A percentile compares a stretch with the other conserved stretches of the same genome.
These are phyloP conservation scores for Vachellia pachyceras DNA, from an alignment of 306 rosid genomes.

Conservation along the genomic window DNA sequence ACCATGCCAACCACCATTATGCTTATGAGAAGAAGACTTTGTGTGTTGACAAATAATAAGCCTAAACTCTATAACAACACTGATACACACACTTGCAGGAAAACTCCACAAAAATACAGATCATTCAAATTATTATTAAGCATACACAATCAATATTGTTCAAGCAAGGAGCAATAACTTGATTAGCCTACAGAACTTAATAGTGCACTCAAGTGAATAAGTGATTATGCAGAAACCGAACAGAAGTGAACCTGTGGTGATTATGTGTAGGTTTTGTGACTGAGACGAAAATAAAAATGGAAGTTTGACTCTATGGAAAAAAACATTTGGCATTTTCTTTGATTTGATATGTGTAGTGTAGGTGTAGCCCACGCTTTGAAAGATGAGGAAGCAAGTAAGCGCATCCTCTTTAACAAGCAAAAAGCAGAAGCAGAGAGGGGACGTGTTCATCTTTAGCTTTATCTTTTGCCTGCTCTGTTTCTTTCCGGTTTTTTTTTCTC, in stretches of 20 bases:
- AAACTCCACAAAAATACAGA: not conserved
- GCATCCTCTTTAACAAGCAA: constrained; percentile 19
- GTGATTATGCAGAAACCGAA: not conserved
- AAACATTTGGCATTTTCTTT: not conserved
- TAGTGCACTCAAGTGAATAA: not conserved
- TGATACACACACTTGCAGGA: not conserved
- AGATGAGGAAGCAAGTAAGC: constrained; percentile 25
- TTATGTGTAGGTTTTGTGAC: constrained; percentile 10
- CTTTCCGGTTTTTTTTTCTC: not conserved
- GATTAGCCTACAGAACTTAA: constrained; percentile 5
- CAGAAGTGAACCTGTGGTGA: not conserved
- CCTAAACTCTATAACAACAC: constrained; percentile 17
- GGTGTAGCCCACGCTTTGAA: constrained; percentile 31
- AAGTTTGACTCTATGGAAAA: not conserved
- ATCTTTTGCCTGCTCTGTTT: constrained; percentile 51
- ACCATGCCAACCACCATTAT: constrained; percentile 4
- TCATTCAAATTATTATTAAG: too few relatives aligned
- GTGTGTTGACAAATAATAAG: constrained; percentile 40
- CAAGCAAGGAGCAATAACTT: not conserved
- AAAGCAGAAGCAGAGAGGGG: constrained; percentile 48
- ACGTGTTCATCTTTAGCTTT: constrained; percentile 61
- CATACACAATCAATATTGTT: too few relatives aligned
- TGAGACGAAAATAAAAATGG: not conserved
- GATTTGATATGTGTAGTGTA: constrained; percentile 15
- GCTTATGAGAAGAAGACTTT: constrained; percentile 28